Evolutionary conservation across 768 basidiomycete genomes (phyloP), one percentile per base, ranked within the genome.

Genomic region (Scleroderma citrinum): DNA sequence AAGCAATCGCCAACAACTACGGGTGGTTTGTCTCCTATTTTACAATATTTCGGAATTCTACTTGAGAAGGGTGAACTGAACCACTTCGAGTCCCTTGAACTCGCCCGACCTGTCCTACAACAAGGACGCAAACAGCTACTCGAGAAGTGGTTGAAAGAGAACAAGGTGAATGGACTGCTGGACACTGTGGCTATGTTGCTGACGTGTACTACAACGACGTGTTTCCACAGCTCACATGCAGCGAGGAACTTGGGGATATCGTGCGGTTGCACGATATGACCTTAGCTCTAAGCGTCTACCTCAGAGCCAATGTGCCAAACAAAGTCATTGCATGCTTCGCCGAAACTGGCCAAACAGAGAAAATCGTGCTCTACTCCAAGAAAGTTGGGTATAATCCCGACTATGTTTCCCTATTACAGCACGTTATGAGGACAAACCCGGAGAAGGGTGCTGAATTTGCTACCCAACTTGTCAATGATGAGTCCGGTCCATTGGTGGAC

Each of bases 71-170:
- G 96, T 21, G 92, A 96, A 70, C 80, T 99, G 50, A 99, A 99
- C 69, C 92, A 95, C 64, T 80, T 87, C 8, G 96, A 99, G 67
- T 94, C 92, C 13, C 69, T 99, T 29, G 96, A 99, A 66, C 80
- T 99, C 40, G 96, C 96, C 1, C 82, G 93, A 41, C 96, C 96
- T 16, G 96, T 99, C 7, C 72, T 99, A 39, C 86, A 90, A 56
- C 96, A 99, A 71, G 92, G 92, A 31, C 83, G 92, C 66, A 98
- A 99, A 70, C 92, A 97, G 61, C 73, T 98, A 39, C 74, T 99
- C 14, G 96, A 99, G 74, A 98, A 98, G 62, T 99, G 96, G 96
- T 72, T 99, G 53, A 99, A 99, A 71, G 96, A 99, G 76, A 97
- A 96, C 73, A 99, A 98, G 83, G 93, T 85, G 51, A 35, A 50